phyloP scores from a whole-genome alignment of 2,329 filamentous ascomycete genomes.

The Gaeumannomyces sp. region DNA sequence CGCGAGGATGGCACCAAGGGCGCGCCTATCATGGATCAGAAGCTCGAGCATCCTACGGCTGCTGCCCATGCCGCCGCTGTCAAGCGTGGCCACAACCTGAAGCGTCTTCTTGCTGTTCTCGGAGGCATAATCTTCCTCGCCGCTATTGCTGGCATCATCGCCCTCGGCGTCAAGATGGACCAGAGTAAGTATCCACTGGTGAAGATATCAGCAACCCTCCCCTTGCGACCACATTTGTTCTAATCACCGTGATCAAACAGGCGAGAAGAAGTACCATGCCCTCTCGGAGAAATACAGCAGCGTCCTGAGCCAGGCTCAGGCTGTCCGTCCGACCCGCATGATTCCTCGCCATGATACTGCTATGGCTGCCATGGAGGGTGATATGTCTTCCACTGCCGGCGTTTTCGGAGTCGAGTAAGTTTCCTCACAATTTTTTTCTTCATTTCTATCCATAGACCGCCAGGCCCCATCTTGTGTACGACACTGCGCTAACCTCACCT shows the following conservation, averaged over 20 bases:
- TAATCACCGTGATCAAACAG: conserved; percentile 9
- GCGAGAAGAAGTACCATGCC: conserved; percentile 13
- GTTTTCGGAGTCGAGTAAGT: background rate
- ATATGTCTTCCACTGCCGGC: background rate
- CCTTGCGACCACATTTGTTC: too few species aligned
- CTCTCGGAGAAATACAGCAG: conserved; percentile 14
- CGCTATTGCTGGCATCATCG: background rate
- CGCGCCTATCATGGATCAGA: background rate
- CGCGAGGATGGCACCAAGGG: background rate
- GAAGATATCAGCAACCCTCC: too few species aligned
- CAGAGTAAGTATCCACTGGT: background rate
- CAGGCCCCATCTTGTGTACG: too few species aligned
- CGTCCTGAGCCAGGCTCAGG: conserved; percentile 8
- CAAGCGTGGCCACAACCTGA: background rate
- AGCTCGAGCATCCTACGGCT: background rate
- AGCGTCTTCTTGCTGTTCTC: background rate
- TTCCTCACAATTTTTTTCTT: background rate
- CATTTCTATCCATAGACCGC: background rate
- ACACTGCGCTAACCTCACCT: background rate
- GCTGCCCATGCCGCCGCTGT: background rate
- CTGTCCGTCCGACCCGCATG: background rate
- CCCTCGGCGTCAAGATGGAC: conserved; percentile 5
- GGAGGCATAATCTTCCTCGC: background rate
- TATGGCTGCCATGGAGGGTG: background rate
- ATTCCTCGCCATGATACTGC: background rate